phyloP scores from a whole-genome alignment of 148 eudicot species.

The Camellia japonica region DNA sequence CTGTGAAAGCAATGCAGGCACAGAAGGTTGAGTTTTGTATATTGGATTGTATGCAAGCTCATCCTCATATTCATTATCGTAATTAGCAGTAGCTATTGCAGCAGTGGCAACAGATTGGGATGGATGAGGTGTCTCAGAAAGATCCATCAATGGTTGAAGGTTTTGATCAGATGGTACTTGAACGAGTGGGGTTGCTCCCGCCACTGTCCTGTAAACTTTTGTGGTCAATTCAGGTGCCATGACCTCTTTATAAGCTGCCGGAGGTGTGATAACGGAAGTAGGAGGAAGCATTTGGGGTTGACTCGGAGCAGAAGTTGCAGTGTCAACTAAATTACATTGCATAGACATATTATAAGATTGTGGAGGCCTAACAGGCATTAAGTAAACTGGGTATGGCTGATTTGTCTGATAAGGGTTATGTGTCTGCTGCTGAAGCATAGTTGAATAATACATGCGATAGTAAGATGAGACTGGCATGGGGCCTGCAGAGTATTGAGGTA shows the following conservation, averaged over 20 bases:
- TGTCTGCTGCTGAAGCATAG: constrained; percentile 48
- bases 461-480: constrained; percentile 47
- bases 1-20: constrained; percentile 44
- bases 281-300: constrained; percentile 53
- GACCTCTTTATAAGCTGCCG: constrained; percentile 42
- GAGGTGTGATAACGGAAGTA: constrained; percentile 32
- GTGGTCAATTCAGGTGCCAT: constrained; percentile 34
- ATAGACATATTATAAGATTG: constrained; percentile 45
- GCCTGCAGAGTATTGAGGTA: constrained; percentile 50
- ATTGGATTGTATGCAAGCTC: constrained; percentile 70
- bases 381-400: constrained; percentile 59
- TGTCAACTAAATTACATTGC: constrained; percentile 29
- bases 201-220: constrained; percentile 28
- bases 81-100: constrained; percentile 28
- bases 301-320: constrained; percentile 24
- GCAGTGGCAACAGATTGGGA: constrained; percentile 34
- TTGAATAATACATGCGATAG: constrained; percentile 58
- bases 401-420: constrained; percentile 47
- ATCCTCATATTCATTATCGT: constrained; percentile 44
- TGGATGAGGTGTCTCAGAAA: constrained; percentile 35
- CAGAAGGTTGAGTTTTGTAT: constrained; percentile 88
- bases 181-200: constrained; percentile 31
- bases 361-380: constrained; percentile 56
- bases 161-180: constrained; percentile 34
- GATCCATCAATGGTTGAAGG: constrained; percentile 41